Percentiles rank a stretch among this genome's conserved stretches.
Conservation (phyloP, 2,329 filamentous ascomycete species). For the Bipolaris bicolor region DNA sequence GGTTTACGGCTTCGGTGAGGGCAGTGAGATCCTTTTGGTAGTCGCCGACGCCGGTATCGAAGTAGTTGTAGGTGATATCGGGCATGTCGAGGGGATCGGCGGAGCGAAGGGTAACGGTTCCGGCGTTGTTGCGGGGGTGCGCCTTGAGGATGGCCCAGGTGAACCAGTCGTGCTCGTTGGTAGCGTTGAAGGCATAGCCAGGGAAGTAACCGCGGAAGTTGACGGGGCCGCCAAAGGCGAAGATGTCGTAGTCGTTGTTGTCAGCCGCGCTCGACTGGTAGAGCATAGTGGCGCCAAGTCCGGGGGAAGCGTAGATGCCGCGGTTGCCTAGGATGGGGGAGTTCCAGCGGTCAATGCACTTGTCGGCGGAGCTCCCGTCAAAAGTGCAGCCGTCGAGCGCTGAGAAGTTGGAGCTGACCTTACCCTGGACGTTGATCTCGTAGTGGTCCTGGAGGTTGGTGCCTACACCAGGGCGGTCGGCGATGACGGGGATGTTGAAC, state of each 20-base stretch:
- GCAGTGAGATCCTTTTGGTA: slow-evolving; percentile 63
- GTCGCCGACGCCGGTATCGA: slow-evolving; percentile 61
- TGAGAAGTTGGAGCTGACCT: slow-evolving; percentile 47
- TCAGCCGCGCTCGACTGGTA: slow-evolving; percentile 52
- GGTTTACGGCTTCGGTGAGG: slow-evolving; percentile 59
- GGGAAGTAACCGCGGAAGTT: slow-evolving; percentile 64
- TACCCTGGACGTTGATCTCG: slow-evolving; percentile 57
- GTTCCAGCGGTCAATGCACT: slow-evolving; percentile 52
- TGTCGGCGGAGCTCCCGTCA: slow-evolving; percentile 49
- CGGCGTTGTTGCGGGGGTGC: slow-evolving; percentile 66
- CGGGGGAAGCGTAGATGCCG: slow-evolving; percentile 57
- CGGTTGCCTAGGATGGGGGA: slow-evolving; percentile 50
- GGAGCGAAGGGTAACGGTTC: slow-evolving; percentile 66
- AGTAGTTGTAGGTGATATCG: slow-evolving; percentile 57
- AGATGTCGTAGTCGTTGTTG: slow-evolving; percentile 60
- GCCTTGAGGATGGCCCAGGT: slow-evolving; percentile 65
- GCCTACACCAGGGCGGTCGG: slow-evolving; percentile 67
- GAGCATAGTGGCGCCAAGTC: slow-evolving; percentile 59
- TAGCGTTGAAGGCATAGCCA: slow-evolving; percentile 60
- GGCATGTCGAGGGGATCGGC: slow-evolving; percentile 69
- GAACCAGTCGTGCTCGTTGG: slow-evolving; percentile 55
- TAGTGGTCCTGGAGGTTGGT: slow-evolving; percentile 70
- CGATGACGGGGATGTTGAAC: slow-evolving; percentile 61
- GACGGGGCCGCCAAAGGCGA: slow-evolving; percentile 62
- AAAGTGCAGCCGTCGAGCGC: slow-evolving; percentile 52